Base-by-base conservation (phyloP, 371 early-diverging fungal genomes). In the Mucor piriformis region DNA sequence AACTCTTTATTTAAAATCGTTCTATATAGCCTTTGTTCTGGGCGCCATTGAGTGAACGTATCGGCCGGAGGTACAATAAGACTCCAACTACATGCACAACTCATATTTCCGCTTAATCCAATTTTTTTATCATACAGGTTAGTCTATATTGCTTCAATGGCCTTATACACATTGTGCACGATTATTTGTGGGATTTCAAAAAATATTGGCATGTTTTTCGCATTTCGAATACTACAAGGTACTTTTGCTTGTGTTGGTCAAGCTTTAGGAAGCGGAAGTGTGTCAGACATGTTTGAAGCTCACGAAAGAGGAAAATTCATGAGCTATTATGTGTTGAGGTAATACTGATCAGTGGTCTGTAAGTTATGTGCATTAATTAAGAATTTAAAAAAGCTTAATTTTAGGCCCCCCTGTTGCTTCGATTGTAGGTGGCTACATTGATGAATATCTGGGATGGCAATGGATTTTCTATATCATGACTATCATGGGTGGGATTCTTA, bases 371-470 rank as follows among this genome's bases (percentile, higher is more conserved):
- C 18, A 42, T 18, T 40, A 6, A 16, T 52, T 56, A 48, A 23
- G 1, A 16, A 10, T 6, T 32, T 35, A 32, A n/a, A 24, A 27
- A 47, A 82, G 85, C 3, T 73, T 79, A 7, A 59, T 82, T 46
- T 42, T 83, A 7, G 85, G 86, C 0, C 85, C 86, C 13, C 71
- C 79, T 20, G 50, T 83, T 50, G 81, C 79, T 0, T 84, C 86
- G 3, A 57, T 83, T 27, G 65, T 82, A 7, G 86, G 86, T 16
- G 86, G 86, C 0, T 84, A 77, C 42, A 61, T 83, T 15, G 74
- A 72, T 12, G 72, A 83, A 58, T 75, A 67, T 42, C 51, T 76
- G 3, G 82, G 81, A 5, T 85, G 86, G 84, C 79, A 78, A 3
- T 83, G 82, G 82, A 77, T 79, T 33, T 83, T 83, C 49, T 83